Evolutionary conservation across 768 basidiomycete species (phyloP), one percentile per base, ranked within the genome.

Genomic region (Neoboletus brunneissimus): DNA sequence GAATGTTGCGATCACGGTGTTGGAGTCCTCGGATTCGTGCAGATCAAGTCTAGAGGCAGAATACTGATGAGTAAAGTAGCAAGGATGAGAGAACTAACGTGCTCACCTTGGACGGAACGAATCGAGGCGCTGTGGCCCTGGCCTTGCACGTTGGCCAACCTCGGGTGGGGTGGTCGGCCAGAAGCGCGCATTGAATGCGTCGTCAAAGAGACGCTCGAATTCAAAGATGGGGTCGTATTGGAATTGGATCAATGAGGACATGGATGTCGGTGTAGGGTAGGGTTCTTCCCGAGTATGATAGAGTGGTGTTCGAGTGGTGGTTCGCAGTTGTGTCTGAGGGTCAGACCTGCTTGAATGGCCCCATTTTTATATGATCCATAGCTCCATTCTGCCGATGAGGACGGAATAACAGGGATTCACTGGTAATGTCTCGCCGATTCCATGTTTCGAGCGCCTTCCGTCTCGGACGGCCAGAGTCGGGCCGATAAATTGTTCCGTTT

Each of bases 1-100:
- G 60, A 84, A 80, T 4, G 76, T 77, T 18, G 79, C 81, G 1
- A 78, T 81, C 35, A 82, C 74, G 46, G 13, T 20, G 29, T 47
- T 20, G n/a, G 13, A 31, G 1, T 73, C 71, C 5, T 71, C 61
- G 49, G 75, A 72, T 63, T 82, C 79, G 50, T 78, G 72, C 1
- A 83, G 48, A 57, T 82, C 77, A 68, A 84, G 67, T 29, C 76
- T 76, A 15, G 18, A 16, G 9, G 20, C n/a, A 23, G 9, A 12
- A 12, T 2, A 22, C 20, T 29, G 27, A 7, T 12, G 6, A 25
- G n/a, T 8, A 13, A 1, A 44, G 9, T 20, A 37, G 20, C 2
- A 15, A 5, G 3, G 0, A 1, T 2, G 1, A 22, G 8, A 2
- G 4, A 34, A 18, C 9, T 5, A 20, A n/a, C 1, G 13, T 13